Base-by-base conservation (phyloP, 371 early-diverging fungal genomes). In the Mucor irregularis region DNA sequence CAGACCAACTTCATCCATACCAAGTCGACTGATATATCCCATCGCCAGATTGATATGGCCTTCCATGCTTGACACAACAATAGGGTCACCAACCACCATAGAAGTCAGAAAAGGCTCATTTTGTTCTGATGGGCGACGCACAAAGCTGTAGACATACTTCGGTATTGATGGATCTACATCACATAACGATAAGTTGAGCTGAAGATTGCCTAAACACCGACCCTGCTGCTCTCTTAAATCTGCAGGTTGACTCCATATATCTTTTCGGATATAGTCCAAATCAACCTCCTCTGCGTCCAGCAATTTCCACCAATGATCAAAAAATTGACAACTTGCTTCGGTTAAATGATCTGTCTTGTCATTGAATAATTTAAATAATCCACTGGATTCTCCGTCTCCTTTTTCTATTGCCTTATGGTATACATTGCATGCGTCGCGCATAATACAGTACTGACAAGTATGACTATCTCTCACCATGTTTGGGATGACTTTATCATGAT, bases 281-380 rank as follows among this genome's bases (percentile, higher is more conserved):
- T 91, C 90, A 0, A 77, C 73, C 62, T 97, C 95, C 53, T 98
- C 98, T 48, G 85, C 46, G 9, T 86, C 79, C 19, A 98, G 66
- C 14, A 96, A 55, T 4, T 66, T 60, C 58, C 89, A 84, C 98
- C 98, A 97, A 19, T 85, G 72, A 11, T 76, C 73, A 49, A 93
- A 85, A 62, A 98, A 97, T 14, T 47, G 66, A 11, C 78, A 28
- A 8, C 89, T 87, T 1, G 30, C 40, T 4, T 72, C 70, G 4
- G 73, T 82, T 19, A 96, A 42, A 63, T 91, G 89, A 0, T 69
- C 75, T 1, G 83, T 87, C 14, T 58, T 69, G n/a, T 78, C 62
- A 2, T 86, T 79, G 68, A 91, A 93, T 28, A 87, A 57, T 0
- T 61, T 58, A 11, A 71, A 82, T 13, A 85, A 58, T 0, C 88